phyloP scores from a whole-genome alignment of 352 stramenopile genomes.

The Peronospora destructor region DNA sequence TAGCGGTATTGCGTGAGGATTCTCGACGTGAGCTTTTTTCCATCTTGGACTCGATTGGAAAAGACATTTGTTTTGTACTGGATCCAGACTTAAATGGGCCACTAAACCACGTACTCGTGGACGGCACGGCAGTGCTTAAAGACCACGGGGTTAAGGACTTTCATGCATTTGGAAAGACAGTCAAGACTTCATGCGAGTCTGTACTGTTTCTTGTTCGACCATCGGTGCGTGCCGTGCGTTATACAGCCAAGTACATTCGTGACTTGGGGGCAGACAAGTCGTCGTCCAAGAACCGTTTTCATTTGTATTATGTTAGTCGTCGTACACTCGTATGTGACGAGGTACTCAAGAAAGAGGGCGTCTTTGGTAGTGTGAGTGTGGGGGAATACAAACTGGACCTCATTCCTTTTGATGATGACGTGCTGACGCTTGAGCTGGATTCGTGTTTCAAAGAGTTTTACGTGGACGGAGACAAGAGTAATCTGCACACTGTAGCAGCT shows the following conservation, averaged over 20 bases:
- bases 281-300: slow-evolving; percentile 65
- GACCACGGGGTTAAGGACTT: slow-evolving; percentile 84
- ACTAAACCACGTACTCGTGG: slow-evolving; percentile 82
- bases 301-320: slow-evolving; percentile 87
- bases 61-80: slow-evolving; percentile 85
- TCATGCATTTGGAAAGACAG: slow-evolving; percentile 68
- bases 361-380: slow-evolving; percentile 83
- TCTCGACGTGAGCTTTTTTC: slow-evolving; percentile 77
- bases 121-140: slow-evolving; percentile 79
- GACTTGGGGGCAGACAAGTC: slow-evolving; percentile 41
- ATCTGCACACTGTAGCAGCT: slow-evolving; percentile 79
- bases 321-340: slow-evolving; percentile 89
- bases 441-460: slow-evolving; percentile 81
- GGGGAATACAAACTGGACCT: slow-evolving; percentile 91
- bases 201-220: slow-evolving; percentile 87
- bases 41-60: slow-evolving; percentile 78
- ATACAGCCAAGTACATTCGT: slow-evolving; percentile 74
- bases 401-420: slow-evolving; percentile 92
- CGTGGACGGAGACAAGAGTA: slow-evolving; percentile 86
- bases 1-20: slow-evolving; percentile 80
- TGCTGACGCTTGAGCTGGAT: slow-evolving; percentile 91
- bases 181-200: slow-evolving; percentile 80
- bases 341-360: slow-evolving; percentile 84
- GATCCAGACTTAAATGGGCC: slow-evolving; percentile 76
- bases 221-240: slow-evolving; percentile 64